Conservation (phyloP, 352 stramenopile species). For the Labyrinthula sp. region DNA sequence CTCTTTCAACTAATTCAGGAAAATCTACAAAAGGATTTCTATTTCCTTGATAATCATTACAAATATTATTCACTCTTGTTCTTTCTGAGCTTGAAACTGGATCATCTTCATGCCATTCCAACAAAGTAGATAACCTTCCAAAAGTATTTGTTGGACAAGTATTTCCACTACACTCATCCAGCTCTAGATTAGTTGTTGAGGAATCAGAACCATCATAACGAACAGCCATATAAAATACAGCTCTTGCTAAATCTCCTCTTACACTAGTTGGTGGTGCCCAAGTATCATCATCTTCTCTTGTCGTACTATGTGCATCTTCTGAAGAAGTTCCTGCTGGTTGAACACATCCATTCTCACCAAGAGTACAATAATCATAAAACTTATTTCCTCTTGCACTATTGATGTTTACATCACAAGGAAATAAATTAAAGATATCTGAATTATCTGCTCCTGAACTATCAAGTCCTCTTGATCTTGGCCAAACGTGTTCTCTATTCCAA, state of each 20-base stretch:
- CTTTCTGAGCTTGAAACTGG: slow-evolving; percentile 35
- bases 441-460: background rate
- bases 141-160: background rate
- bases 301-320: background rate
- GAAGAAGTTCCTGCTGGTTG: background rate
- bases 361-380: slow-evolving; percentile 4
- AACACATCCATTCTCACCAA: background rate
- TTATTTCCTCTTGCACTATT: slow-evolving; percentile 6
- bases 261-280: slow-evolving; percentile 1
- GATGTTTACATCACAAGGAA: background rate
- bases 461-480: slow-evolving; percentile 1
- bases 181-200: background rate
- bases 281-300: background rate
- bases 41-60: slow-evolving; percentile 43
- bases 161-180: slow-evolving; percentile 3
- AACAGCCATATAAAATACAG: slow-evolving; percentile 7
- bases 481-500: slow-evolving; percentile 6
- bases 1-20: slow-evolving; percentile 37
- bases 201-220: slow-evolving; percentile 3
- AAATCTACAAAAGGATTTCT: slow-evolving; percentile 48
- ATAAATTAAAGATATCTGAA: slow-evolving; percentile 2
- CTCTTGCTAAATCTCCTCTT: slow-evolving; percentile 1
- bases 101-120: slow-evolving; percentile 43
- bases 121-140: slow-evolving; percentile 16
- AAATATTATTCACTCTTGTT: slow-evolving; percentile 38